Conservation (phyloP, 2,329 filamentous ascomycete species). For the Beauveria sp. region DNA sequence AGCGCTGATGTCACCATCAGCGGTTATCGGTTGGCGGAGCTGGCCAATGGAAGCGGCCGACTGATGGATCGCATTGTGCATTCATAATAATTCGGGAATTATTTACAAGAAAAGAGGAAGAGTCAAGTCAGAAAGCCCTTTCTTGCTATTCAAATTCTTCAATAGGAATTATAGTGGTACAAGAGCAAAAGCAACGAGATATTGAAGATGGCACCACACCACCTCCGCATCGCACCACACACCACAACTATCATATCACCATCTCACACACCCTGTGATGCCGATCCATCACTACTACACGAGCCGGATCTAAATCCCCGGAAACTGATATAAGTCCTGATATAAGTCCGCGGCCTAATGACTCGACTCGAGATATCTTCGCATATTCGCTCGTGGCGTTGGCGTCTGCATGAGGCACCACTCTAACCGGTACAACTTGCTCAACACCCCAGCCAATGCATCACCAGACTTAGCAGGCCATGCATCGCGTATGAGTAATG, state of each 20-base stretch:
- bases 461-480: background rate
- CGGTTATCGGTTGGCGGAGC: background rate
- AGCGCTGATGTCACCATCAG: conserved; percentile 1
- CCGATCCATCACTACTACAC: background rate
- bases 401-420: background rate
- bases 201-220: background rate
- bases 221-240: background rate
- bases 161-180: no score
- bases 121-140: no score
- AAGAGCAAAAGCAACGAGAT: no score
- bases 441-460: background rate
- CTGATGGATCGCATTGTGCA: background rate
- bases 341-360: background rate
- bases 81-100: background rate
- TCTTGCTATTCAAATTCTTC: no score
- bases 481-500: background rate
- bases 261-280: background rate
- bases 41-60: background rate
- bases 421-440: background rate
- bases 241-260: background rate
- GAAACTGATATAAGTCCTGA: background rate
- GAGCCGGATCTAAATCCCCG: background rate
- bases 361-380: background rate
- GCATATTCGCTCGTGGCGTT: background rate
- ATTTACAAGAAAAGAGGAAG: background rate